Evolutionary conservation across 129 eudicot species (phyloP).

Genomic region (Artemisia annua): DNA sequence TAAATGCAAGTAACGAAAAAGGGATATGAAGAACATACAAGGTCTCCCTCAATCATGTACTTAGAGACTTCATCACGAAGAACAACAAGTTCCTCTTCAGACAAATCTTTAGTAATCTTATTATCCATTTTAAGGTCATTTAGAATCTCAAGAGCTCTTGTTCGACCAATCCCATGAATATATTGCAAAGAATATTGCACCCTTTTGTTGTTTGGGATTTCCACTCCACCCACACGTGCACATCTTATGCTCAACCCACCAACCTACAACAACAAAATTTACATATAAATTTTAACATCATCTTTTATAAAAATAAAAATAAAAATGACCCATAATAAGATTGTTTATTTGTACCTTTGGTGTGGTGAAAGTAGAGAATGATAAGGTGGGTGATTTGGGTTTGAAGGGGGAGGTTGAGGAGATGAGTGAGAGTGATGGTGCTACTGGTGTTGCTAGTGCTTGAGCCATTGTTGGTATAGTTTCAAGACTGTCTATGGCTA

Average conservation of each 20-base stretch:
- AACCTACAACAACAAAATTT: conserved; percentile 33
- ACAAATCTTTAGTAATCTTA: conserved; percentile 73
- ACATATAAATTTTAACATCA: conserved; percentile 16
- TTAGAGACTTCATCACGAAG: conserved; percentile 89
- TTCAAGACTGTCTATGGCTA: too few species aligned
- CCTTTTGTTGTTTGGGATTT: conserved; percentile 91
- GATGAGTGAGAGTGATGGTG: conserved; percentile 62
- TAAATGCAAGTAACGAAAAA: not conserved
- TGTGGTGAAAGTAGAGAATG: conserved; percentile 44
- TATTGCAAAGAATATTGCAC: conserved; percentile 89
- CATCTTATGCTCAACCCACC: conserved; percentile 76
- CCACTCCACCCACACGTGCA: conserved; percentile 99
- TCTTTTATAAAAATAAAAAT: not conserved
- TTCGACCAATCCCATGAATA: conserved; percentile 94
- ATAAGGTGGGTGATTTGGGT: conserved; percentile 25
- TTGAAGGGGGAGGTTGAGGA: conserved; percentile 37
- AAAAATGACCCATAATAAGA: not conserved
- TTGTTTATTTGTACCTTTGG: conserved; percentile 48
- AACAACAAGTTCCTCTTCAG: conserved; percentile 76
- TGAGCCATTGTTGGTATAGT: conserved; percentile 47
- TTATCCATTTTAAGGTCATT: conserved; percentile 72
- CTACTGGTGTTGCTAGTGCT: conserved; percentile 56
- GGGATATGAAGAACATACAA: conserved; percentile 43
- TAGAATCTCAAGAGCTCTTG: conserved; percentile 66
- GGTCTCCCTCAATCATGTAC: conserved; percentile 98